Evolutionary conservation across 2,329 filamentous ascomycete genomes (phyloP).

Genomic region (Colletotrichum camelliae): DNA sequence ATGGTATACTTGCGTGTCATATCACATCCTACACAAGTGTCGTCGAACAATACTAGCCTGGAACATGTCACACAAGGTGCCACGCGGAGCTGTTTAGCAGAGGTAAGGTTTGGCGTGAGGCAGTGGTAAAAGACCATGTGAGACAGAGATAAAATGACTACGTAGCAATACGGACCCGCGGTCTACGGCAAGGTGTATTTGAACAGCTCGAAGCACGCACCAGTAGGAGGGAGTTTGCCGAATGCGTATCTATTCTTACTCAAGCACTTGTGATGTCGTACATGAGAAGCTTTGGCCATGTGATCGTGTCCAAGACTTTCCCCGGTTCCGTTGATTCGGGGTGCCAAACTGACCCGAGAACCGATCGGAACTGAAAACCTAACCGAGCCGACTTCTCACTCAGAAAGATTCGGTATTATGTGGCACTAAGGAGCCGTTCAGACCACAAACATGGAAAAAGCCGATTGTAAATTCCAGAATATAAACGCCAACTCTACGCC

Average conservation of each 20-base stretch:
- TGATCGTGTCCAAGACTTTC: background rate
- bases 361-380: background rate
- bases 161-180: background rate
- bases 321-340: background rate
- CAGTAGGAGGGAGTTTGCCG: background rate
- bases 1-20: too few species aligned
- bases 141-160: background rate
- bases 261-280: background rate
- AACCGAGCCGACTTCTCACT: background rate
- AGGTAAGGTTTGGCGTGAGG: background rate
- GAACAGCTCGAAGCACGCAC: background rate
- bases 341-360: background rate
- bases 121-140: background rate
- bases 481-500: background rate
- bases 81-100: background rate
- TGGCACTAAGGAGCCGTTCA: background rate
- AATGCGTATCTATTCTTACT: background rate
- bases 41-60: too few species aligned
- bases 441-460: background rate
- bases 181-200: background rate
- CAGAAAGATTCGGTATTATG: background rate
- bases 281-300: background rate
- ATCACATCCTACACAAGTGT: too few species aligned
- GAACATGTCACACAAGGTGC: too few species aligned
- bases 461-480: background rate